These are phyloP conservation scores for Stramenopiles sp. DNA, from an alignment of 352 stramenopile genomes.

Conservation along the genomic window DNA sequence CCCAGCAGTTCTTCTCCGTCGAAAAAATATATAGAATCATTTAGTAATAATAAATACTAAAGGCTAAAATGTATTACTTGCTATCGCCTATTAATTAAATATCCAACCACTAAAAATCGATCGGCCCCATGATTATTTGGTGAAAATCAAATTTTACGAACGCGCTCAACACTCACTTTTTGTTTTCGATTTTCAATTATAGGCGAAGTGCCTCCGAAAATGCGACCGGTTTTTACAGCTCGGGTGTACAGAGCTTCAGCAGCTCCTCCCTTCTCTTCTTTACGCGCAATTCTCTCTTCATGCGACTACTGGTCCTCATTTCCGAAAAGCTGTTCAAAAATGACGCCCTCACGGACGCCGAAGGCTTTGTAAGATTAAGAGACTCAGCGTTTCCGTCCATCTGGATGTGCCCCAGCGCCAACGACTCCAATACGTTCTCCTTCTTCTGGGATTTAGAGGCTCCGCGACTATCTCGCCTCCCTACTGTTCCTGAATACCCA, in stretches of 20 bases:
- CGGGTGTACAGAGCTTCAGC: not conserved
- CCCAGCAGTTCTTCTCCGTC: no score
- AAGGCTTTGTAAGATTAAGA: not conserved
- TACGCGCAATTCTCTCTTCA: not conserved
- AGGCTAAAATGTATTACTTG: no score
- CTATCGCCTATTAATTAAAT: no score
- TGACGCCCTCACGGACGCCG: not conserved
- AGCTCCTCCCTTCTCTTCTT: conserved; percentile 5
- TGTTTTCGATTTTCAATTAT: no score
- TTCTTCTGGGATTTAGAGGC: not conserved
- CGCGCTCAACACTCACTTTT: no score
- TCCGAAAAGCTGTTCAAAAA: not conserved
- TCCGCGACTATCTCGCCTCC: not conserved
- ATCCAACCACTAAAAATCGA: no score
- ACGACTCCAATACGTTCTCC: not conserved
- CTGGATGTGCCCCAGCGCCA: not conserved
- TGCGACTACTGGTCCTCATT: not conserved
- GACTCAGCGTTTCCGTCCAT: not conserved
- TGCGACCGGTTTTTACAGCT: conserved; percentile 14
- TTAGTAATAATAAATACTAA: no score
- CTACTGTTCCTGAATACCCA: not conserved
- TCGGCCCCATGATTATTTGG: no score
- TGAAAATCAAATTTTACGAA: no score
- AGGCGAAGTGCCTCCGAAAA: no score
- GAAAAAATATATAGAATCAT: no score